phyloP scores from a whole-genome alignment of 1,284 basidiomycete genomes.

The Kwoniella shivajii region DNA sequence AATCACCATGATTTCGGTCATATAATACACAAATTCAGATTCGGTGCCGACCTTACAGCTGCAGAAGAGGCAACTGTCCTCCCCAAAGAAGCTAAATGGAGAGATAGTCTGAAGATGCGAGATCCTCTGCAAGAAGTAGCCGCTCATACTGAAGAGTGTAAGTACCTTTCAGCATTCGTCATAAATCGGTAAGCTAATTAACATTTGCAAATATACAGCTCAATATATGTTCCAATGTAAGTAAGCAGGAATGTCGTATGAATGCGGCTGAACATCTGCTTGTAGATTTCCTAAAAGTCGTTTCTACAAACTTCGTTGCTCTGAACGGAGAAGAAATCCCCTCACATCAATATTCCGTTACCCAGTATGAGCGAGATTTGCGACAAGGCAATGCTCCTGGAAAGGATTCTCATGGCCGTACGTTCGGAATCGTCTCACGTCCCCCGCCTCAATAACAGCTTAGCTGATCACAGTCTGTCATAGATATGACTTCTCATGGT shows the following conservation, averaged over 20 bases:
- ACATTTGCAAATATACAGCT: too few species aligned
- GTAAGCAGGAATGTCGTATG: background rate
- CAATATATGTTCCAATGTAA: constrained; percentile 82
- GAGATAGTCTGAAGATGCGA: constrained; percentile 65
- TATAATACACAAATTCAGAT: constrained; percentile 76
- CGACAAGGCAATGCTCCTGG: constrained; percentile 56
- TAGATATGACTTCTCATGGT: constrained; percentile 71
- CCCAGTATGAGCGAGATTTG: constrained; percentile 92
- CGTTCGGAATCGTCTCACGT: constrained; percentile 6
- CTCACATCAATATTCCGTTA: constrained; percentile 82
- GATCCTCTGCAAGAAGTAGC: constrained; percentile 79
- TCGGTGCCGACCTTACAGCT: constrained; percentile 66
- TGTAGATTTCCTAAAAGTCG: constrained; percentile 89
- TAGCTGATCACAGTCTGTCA: background rate
- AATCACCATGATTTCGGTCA: constrained; percentile 95
- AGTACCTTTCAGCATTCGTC: constrained; percentile 27
- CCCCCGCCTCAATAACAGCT: background rate
- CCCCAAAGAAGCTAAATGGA: constrained; percentile 69
- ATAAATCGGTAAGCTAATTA: too few species aligned
- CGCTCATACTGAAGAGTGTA: constrained; percentile 64
- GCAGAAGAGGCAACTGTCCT: constrained; percentile 65
- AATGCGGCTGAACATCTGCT: background rate
- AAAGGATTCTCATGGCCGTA: constrained; percentile 67
- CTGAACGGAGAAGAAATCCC: constrained; percentile 66
- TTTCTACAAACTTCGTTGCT: constrained; percentile 85